Conservation (phyloP, 495 filamentous ascomycete species). For the Choiromyces venosus region DNA sequence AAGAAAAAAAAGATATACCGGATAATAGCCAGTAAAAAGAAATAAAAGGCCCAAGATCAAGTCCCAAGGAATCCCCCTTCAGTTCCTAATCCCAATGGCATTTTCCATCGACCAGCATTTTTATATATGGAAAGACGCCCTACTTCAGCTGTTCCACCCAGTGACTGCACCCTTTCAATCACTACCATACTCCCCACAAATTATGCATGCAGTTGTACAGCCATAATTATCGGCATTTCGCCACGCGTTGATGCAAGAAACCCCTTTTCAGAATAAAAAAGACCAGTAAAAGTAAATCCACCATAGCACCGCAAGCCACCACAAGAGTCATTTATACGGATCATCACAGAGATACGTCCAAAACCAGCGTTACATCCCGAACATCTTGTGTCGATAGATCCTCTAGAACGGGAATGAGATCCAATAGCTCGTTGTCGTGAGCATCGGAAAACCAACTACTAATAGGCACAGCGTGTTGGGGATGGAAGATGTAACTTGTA, state of each 20-base stretch:
- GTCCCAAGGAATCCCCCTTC: constrained; percentile 19
- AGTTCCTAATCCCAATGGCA: constrained; percentile 11
- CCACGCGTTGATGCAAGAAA: constrained; percentile 21
- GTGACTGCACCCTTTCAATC: constrained; percentile 8
- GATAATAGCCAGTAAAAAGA: constrained; percentile 27
- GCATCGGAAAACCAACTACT: constrained; percentile 99
- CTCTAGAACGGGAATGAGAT: constrained; percentile 97
- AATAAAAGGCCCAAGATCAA: constrained; percentile 34
- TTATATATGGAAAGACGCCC: constrained; percentile 33
- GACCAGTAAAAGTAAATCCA: constrained; percentile 16
- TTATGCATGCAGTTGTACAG: constrained; percentile 34
- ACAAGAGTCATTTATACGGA: background rate
- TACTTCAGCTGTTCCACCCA: constrained; percentile 28
- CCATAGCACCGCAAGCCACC: constrained; percentile 13
- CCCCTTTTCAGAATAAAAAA: constrained; percentile 37
- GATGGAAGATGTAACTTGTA: constrained; percentile 98
- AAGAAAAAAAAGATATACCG: constrained; percentile 24
- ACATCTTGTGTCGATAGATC: constrained; percentile 85
- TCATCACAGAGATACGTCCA: constrained; percentile 83
- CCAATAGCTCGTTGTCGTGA: constrained; percentile 97
- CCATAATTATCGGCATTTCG: constrained; percentile 6
- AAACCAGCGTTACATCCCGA: constrained; percentile 91
- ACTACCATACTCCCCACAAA: constrained; percentile 16
- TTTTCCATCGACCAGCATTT: constrained; percentile 18
- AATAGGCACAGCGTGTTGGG: constrained; percentile 97